A percentile compares a stretch with the other conserved stretches of the same genome.
Evolutionary conservation across 768 basidiomycete species (phyloP).

Genomic region (Fomitopsis serialis): DNA sequence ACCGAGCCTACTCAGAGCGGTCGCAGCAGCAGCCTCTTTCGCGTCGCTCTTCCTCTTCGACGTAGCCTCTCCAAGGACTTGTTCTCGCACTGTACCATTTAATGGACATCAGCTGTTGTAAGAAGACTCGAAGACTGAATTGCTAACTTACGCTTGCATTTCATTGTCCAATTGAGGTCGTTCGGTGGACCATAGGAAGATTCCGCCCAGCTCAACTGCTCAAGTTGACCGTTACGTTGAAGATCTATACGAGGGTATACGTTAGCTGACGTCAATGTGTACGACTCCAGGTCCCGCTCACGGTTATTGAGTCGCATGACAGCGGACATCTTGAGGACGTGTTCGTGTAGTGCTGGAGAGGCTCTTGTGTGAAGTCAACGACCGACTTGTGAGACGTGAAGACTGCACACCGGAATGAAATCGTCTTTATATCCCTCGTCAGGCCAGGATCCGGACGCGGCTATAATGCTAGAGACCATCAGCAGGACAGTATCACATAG

Average conservation of each 20-base stretch:
- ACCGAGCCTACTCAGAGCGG: conserved; percentile 19
- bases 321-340: background rate
- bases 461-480: background rate
- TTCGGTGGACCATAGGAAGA: background rate
- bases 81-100: conserved; percentile 36
- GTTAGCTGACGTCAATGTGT: background rate
- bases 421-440: background rate
- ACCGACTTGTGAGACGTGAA: background rate
- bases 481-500: background rate
- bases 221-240: background rate
- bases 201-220: background rate
- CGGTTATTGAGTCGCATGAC: background rate
- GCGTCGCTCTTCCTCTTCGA: conserved; percentile 36
- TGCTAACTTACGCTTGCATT: conserved; percentile 47
- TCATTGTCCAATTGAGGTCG: conserved; percentile 38
- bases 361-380: background rate
- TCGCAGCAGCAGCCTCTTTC: conserved; percentile 28
- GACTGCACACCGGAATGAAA: background rate
- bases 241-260: background rate
- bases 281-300: background rate
- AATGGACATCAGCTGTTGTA: background rate
- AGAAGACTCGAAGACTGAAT: background rate
- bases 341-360: background rate
- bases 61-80: conserved; percentile 41
- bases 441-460: background rate